Percentiles rank a stretch among this genome's conserved stretches.
These are phyloP conservation scores for Thermothelomyces thermophilus DNA, from an alignment of 2,329 filamentous ascomycete species.

Conservation along the genomic window DNA sequence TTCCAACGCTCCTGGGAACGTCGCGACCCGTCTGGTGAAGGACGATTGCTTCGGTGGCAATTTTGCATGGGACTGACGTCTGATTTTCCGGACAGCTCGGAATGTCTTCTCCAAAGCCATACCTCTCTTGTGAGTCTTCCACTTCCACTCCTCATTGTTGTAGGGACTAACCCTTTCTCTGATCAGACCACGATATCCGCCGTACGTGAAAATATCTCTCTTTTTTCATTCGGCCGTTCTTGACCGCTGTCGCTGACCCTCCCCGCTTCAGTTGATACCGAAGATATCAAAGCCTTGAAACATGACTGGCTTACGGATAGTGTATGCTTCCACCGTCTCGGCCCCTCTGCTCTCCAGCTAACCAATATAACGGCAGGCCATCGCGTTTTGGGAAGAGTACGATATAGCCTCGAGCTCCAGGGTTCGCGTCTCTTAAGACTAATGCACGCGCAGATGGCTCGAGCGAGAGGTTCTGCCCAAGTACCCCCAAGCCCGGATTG, in stretches of 20 bases:
- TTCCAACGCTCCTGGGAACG: too few relatives aligned
- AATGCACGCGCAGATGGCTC: constrained; percentile 55
- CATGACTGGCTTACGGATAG: constrained; percentile 97
- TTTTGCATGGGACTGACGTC: not conserved
- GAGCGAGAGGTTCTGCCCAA: constrained; percentile 79
- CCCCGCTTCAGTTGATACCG: constrained; percentile 66
- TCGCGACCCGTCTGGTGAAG: too few relatives aligned
- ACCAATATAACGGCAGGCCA: constrained; percentile 54
- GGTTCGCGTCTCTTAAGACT: not conserved
- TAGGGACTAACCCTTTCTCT: constrained; percentile 9
- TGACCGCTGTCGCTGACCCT: not conserved
- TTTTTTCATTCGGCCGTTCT: not conserved
- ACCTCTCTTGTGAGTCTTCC: constrained; percentile 39
- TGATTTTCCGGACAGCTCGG: constrained; percentile 14
- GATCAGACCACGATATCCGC: constrained; percentile 22
- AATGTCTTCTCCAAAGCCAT: constrained; percentile 34
- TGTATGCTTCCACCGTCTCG: constrained; percentile 44
- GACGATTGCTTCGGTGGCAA: too few relatives aligned
- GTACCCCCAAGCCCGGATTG: constrained; percentile 77
- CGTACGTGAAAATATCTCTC: constrained; percentile 24
- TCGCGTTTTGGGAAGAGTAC: constrained; percentile 97
- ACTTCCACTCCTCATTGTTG: not conserved
- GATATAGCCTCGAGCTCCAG: constrained; percentile 22
- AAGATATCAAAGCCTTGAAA: constrained; percentile 82
- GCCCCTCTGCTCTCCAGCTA: not conserved